Conservation (phyloP, 2,329 filamentous ascomycete species). For the Trichoderma breve region DNA sequence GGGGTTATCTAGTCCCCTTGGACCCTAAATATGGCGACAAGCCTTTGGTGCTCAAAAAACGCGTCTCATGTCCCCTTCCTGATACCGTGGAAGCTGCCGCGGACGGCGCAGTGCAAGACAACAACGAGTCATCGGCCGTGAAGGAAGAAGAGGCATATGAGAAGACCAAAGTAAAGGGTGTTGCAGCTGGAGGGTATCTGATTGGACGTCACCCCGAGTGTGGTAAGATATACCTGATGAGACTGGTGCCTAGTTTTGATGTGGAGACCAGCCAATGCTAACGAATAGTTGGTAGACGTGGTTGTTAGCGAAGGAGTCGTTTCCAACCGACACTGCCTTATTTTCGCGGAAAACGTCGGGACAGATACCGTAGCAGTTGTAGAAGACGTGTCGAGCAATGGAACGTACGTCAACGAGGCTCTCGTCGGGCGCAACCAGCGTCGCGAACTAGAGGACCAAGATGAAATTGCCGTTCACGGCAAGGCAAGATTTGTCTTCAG, state of each 20-base stretch:
- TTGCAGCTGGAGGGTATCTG: conserved; percentile 78
- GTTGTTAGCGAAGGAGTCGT: conserved; percentile 74
- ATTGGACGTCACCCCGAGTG: conserved; percentile 93
- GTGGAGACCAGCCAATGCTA: not conserved
- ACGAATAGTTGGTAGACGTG: conserved; percentile 51
- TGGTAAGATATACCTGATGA: conserved; percentile 54
- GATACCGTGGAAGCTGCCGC: conserved; percentile 40
- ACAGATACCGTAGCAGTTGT: conserved; percentile 68
- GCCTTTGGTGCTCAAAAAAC: conserved; percentile 70
- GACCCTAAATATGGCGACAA: conserved; percentile 65
- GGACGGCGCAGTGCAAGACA: conserved; percentile 33
- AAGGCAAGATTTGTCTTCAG: conserved; percentile 87
- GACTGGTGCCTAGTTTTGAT: not conserved
- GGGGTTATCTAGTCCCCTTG: conserved; percentile 90
- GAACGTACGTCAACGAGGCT: conserved; percentile 92
- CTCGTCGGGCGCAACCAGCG: conserved; percentile 89
- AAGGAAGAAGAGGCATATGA: conserved; percentile 60
- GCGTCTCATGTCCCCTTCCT: conserved; percentile 66
- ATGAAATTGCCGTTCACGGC: conserved; percentile 85
- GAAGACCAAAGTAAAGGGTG: conserved; percentile 57
- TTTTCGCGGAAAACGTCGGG: conserved; percentile 62
- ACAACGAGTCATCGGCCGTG: conserved; percentile 43
- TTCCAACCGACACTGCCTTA: conserved; percentile 78
- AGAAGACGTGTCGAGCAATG: conserved; percentile 93
- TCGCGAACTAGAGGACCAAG: conserved; percentile 81